A percentile compares a stretch with the other conserved stretches of the same genome.
Evolutionary conservation across 345 rosid genomes (phyloP).

Genomic region (Pistacia integerrima): DNA sequence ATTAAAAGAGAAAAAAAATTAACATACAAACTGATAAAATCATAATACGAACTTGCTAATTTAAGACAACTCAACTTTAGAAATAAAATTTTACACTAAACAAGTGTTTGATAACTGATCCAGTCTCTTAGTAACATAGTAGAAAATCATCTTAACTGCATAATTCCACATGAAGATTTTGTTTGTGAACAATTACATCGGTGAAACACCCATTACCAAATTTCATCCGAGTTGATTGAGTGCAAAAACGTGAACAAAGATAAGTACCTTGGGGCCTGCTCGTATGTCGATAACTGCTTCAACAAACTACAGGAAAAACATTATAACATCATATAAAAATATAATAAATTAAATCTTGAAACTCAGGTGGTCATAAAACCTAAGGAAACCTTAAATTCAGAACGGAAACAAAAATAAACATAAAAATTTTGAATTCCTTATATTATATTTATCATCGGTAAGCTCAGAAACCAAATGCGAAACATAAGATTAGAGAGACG

Average conservation of each 20-base stretch:
- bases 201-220: no score
- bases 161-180: no score
- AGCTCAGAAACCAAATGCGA: not conserved
- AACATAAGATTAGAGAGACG: not conserved
- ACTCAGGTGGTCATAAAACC: not conserved
- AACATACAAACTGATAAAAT: not conserved
- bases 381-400: not conserved
- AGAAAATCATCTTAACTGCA: not conserved
- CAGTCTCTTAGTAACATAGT: not conserved
- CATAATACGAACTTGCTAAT: not conserved
- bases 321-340: not conserved
- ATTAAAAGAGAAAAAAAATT: constrained; percentile 5
- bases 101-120: not conserved
- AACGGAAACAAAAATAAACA: not conserved
- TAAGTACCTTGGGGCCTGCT: constrained; percentile 57
- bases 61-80: not conserved
- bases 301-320: constrained; percentile 65
- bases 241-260: no score
- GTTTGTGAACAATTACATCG: no score
- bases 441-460: not conserved
- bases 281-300: constrained; percentile 72
- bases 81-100: no score
- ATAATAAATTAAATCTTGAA: no score
- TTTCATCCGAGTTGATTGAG: no score
- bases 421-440: no score